Evolutionary conservation across 495 filamentous ascomycete species (phyloP).

Genomic region (Gamarada debralockiae): DNA sequence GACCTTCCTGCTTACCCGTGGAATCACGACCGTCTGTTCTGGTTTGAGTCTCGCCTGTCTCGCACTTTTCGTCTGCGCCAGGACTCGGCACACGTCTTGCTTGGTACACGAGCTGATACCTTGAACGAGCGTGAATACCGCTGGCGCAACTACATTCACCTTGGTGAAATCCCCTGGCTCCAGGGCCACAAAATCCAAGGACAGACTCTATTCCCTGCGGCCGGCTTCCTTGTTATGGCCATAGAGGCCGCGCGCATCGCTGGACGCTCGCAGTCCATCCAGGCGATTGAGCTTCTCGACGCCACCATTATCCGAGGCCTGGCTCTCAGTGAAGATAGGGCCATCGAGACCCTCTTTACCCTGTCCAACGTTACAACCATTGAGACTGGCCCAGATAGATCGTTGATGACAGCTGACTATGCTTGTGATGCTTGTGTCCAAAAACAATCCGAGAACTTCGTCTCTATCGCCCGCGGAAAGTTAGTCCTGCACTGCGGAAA

Average conservation of each 20-base stretch:
- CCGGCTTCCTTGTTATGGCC: slow-evolving; percentile 40
- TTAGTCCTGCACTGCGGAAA: neutral
- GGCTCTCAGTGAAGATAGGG: slow-evolving; percentile 25
- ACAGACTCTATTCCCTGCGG: slow-evolving; percentile 34
- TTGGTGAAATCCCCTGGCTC: slow-evolving; percentile 51
- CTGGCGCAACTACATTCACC: slow-evolving; percentile 50
- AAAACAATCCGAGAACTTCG: neutral
- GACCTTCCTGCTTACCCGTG: slow-evolving; percentile 45
- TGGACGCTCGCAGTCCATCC: neutral
- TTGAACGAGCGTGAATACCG: slow-evolving; percentile 29
- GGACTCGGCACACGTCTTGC: neutral
- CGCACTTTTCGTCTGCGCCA: slow-evolving; percentile 16
- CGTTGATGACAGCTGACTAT: neutral
- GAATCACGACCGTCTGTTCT: slow-evolving; percentile 40
- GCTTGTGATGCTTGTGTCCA: neutral
- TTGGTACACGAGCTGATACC: neutral
- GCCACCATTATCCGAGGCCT: slow-evolving; percentile 19
- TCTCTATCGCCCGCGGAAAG: neutral
- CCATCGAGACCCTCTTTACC: slow-evolving; percentile 7
- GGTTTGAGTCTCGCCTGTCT: slow-evolving; percentile 40
- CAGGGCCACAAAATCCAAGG: slow-evolving; percentile 46
- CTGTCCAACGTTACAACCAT: slow-evolving; percentile 1
- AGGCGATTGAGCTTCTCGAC: slow-evolving; percentile 10
- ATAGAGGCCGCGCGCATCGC: slow-evolving; percentile 34
- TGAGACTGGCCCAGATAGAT: neutral